Evolutionary conservation across 140 eudicot species (phyloP).

Genomic region (Anethum foeniculum): DNA sequence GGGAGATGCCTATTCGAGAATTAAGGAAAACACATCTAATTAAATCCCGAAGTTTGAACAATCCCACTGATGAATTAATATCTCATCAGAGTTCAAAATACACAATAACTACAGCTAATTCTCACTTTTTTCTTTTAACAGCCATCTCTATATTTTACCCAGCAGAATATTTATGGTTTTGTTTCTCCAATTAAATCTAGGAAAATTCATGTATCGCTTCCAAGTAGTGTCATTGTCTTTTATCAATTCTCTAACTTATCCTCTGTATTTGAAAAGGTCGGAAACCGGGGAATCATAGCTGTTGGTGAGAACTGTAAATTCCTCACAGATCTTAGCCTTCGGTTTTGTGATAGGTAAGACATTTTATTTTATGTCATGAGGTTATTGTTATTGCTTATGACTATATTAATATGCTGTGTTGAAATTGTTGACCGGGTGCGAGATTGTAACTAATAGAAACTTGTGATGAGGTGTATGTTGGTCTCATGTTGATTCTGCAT

Average conservation of each 20-base stretch:
- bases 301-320: constrained; percentile 81
- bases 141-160: background rate
- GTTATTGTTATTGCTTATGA: background rate
- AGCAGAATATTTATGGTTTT: background rate
- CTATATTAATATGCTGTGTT: background rate
- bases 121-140: background rate
- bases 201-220: background rate
- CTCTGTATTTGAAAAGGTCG: constrained; percentile 45
- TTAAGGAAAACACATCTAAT: background rate
- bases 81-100: background rate
- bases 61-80: background rate
- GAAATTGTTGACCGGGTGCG: background rate
- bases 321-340: constrained; percentile 78
- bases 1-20: background rate
- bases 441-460: background rate
- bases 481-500: background rate
- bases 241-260: background rate
- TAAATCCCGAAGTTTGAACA: background rate
- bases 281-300: constrained; percentile 77
- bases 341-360: constrained; percentile 82
- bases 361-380: background rate
- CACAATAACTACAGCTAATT: background rate
- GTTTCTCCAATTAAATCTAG: background rate
- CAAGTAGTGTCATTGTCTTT: background rate
- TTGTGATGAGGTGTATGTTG: background rate